Percentiles rank a stretch among this genome's conserved stretches.
These are phyloP conservation scores for Circinella minor DNA, from an alignment of 371 early-diverging fungal genomes.

Conservation along the genomic window DNA sequence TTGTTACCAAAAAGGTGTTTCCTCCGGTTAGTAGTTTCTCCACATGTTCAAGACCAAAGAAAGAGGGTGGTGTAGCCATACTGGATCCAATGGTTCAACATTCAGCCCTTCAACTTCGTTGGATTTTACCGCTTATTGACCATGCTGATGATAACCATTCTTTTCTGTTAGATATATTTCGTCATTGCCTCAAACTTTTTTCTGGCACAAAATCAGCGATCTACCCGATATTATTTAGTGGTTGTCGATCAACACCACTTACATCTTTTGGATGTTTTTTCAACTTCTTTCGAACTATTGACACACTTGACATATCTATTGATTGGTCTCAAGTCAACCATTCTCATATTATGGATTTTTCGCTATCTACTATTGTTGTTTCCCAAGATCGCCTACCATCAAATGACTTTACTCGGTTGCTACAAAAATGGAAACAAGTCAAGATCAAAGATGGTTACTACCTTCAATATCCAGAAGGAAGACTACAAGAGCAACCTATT, in stretches of 20 bases:
- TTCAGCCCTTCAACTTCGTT: neutral
- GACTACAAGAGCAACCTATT: too few relatives aligned
- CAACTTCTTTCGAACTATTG: too few relatives aligned
- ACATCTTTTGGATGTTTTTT: neutral
- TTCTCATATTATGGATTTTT: too few relatives aligned
- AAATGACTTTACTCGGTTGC: too few relatives aligned
- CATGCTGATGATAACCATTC: neutral
- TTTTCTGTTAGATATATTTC: neutral
- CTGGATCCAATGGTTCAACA: neutral
- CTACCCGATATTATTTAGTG: neutral
- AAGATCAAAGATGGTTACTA: too few relatives aligned
- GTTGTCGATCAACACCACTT: neutral
- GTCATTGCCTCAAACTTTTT: neutral
- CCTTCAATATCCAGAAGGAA: too few relatives aligned
- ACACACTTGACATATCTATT: too few relatives aligned
- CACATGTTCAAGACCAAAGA: neutral
- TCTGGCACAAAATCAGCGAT: neutral
- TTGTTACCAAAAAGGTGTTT: neutral
- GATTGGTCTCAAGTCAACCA: too few relatives aligned
- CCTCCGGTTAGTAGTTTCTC: slow-evolving; percentile 9
- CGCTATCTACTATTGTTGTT: too few relatives aligned
- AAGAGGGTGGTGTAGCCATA: neutral
- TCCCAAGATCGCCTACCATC: too few relatives aligned
- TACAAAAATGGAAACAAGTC: too few relatives aligned
- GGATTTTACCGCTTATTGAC: neutral